Conservation (phyloP, 306 rosid genomes). For the Astragalus glycyphyllos region DNA sequence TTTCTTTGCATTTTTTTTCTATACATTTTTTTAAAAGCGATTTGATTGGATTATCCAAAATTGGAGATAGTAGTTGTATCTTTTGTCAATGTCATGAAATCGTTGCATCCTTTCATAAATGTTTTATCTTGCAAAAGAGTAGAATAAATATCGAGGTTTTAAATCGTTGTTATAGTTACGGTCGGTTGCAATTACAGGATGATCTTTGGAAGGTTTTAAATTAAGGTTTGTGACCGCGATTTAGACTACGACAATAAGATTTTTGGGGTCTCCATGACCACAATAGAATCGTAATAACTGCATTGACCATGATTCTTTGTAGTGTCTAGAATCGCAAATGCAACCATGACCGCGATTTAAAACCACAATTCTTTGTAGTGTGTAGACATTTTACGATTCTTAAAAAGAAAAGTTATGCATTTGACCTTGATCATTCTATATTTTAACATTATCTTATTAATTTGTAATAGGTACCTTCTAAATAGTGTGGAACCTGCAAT, state of each 20-base stretch:
- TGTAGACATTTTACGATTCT: not conserved
- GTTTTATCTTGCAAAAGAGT: not conserved
- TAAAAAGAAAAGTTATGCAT: not conserved
- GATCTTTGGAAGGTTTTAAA: no score
- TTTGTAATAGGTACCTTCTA: slow-evolving; percentile 45
- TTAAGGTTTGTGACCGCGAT: no score
- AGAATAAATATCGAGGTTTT: no score
- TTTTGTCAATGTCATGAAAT: not conserved
- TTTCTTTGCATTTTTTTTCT: not conserved
- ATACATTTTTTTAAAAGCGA: not conserved
- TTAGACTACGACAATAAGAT: no score
- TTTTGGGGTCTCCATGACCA: no score
- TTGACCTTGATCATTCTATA: not conserved
- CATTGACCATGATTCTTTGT: no score
- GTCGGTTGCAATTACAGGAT: no score
- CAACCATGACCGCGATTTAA: not conserved
- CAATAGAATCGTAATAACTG: no score
- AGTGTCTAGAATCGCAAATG: no score
- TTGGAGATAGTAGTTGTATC: not conserved
- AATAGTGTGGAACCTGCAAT: slow-evolving; percentile 42
- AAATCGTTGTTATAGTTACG: no score
- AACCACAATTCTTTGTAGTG: no score
- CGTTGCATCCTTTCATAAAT: not conserved
- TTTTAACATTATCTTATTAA: slow-evolving; percentile 25
- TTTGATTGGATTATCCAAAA: slow-evolving; percentile 9